These are phyloP conservation scores for Lachnellula hyalina DNA, from an alignment of 2,329 filamentous ascomycete species.

Conservation along the genomic window DNA sequence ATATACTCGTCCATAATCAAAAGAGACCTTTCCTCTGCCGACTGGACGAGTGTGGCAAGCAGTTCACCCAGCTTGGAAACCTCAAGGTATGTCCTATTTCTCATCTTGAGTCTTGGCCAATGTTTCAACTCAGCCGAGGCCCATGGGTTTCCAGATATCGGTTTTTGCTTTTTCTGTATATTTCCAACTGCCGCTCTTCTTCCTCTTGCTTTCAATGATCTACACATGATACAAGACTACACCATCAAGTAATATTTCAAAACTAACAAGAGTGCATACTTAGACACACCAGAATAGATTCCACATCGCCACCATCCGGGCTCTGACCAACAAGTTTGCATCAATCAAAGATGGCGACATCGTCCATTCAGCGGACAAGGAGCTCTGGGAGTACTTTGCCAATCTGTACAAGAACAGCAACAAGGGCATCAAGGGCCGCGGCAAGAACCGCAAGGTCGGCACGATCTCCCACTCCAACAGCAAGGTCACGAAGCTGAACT, in stretches of 20 bases:
- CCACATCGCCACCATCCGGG: constrained; percentile 67
- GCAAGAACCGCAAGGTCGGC: constrained; percentile 69
- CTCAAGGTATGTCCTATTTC: constrained; percentile 60
- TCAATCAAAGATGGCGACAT: constrained; percentile 54
- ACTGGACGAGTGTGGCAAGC: constrained; percentile 78
- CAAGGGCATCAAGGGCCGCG: constrained; percentile 95
- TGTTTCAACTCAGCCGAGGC: constrained; percentile 14
- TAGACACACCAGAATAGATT: constrained; percentile 93
- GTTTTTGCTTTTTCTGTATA: constrained; percentile 1
- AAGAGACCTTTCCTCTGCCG: constrained; percentile 76
- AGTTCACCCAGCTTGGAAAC: constrained; percentile 86
- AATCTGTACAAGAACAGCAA: constrained; percentile 95
- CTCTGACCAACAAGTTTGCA: constrained; percentile 67
- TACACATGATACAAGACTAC: neutral
- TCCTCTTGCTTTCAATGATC: neutral
- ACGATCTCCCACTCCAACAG: neutral
- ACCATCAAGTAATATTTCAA: neutral
- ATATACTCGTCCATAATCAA: constrained; percentile 73
- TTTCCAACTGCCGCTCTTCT: constrained; percentile 5
- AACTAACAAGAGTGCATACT: constrained; percentile 8
- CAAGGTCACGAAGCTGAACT: constrained; percentile 1
- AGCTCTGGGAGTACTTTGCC: constrained; percentile 79
- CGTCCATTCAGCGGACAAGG: constrained; percentile 63
- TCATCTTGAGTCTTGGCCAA: neutral
- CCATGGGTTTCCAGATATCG: constrained; percentile 8